Percentiles rank a stretch among this genome's conserved stretches.
Conservation (phyloP, 1,139 yeast species). For the Yamadazyma trypodendri region DNA sequence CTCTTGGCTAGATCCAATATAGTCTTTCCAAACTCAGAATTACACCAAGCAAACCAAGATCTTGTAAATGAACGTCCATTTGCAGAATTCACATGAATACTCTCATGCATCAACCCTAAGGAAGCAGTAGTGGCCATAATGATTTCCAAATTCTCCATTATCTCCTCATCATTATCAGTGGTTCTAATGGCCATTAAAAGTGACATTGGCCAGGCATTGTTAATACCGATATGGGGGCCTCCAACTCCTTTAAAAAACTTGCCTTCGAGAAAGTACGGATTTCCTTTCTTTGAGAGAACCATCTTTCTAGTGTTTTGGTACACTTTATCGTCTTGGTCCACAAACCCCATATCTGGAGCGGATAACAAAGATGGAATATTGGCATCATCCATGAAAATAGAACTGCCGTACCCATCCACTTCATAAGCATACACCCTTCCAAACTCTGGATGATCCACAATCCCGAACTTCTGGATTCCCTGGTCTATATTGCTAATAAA, state of each 20-base stretch:
- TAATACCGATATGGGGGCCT: slow-evolving; percentile 85
- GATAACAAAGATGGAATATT: slow-evolving; percentile 81
- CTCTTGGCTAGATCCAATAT: slow-evolving; percentile 70
- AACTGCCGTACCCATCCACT: slow-evolving; percentile 83
- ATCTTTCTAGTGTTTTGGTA: slow-evolving; percentile 79
- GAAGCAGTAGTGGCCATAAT: slow-evolving; percentile 66
- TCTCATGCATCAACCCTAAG: slow-evolving; percentile 83
- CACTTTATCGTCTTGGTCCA: slow-evolving; percentile 48
- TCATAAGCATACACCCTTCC: slow-evolving; percentile 87
- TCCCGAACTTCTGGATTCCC: slow-evolving; percentile 66
- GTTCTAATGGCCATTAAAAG: slow-evolving; percentile 73
- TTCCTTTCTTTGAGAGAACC: slow-evolving; percentile 68
- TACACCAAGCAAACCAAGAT: slow-evolving; percentile 95
- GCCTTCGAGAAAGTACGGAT: slow-evolving; percentile 76
- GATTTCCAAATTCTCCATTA: slow-evolving; percentile 45
- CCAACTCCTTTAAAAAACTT: slow-evolving; percentile 71
- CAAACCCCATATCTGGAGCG: slow-evolving; percentile 76
- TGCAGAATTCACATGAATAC: slow-evolving; percentile 62
- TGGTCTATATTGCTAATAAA: slow-evolving; percentile 44
- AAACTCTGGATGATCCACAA: slow-evolving; percentile 61
- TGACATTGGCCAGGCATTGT: slow-evolving; percentile 91
- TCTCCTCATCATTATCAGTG: slow-evolving; percentile 68
- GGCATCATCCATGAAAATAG: slow-evolving; percentile 83
- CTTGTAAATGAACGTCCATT: slow-evolving; percentile 55
- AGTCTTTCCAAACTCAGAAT: slow-evolving; percentile 86